These are phyloP conservation scores for Colletotrichum simmondsii DNA, from an alignment of 2,329 filamentous ascomycete species.

Conservation along the genomic window DNA sequence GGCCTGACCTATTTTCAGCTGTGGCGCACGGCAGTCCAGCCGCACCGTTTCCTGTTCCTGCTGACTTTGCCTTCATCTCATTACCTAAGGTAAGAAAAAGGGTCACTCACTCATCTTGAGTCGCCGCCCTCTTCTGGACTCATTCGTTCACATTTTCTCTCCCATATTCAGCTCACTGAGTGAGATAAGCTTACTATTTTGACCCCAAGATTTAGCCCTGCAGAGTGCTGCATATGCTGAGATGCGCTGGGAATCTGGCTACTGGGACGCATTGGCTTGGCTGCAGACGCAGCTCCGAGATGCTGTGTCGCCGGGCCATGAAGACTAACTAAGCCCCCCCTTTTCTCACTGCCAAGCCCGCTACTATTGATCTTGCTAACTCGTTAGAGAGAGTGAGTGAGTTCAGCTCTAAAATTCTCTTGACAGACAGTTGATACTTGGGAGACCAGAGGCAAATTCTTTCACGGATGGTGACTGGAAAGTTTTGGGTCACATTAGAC, in stretches of 20 bases:
- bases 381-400: background rate
- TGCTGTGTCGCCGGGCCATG: background rate
- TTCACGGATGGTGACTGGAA: background rate
- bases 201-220: background rate
- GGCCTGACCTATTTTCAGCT: constrained; percentile 14
- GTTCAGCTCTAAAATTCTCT: background rate
- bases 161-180: background rate
- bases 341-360: background rate
- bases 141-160: background rate
- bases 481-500: background rate
- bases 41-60: background rate
- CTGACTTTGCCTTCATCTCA: background rate
- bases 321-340: background rate
- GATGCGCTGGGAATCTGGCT: background rate
- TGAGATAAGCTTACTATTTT: background rate
- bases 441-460: background rate
- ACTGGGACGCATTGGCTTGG: background rate
- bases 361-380: background rate
- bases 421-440: background rate
- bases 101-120: background rate
- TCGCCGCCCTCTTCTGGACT: background rate
- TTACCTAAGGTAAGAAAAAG: background rate
- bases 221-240: background rate
- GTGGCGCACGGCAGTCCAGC: constrained; percentile 18
- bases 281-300: background rate